These are phyloP conservation scores for Aegle marmelos DNA, from an alignment of 345 rosid species.

Conservation along the genomic window DNA sequence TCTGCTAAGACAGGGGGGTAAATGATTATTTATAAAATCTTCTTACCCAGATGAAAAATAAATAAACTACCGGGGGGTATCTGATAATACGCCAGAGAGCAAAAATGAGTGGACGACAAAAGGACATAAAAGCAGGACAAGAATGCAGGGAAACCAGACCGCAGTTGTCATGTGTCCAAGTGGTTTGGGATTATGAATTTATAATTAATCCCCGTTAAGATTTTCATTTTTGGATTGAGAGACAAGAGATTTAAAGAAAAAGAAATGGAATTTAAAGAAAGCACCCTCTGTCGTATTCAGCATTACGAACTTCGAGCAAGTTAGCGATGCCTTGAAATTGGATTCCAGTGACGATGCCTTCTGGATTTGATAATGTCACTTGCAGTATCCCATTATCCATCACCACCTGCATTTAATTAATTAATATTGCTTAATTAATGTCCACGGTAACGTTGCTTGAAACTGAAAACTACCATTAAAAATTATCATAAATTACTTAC, in stretches of 20 bases:
- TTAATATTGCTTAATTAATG: no score
- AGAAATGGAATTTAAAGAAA: not conserved
- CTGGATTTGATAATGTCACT: conserved; percentile 71
- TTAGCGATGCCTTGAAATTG: conserved; percentile 65
- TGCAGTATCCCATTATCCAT: conserved; percentile 76
- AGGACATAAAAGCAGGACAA: not conserved
- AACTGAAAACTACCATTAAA: no score
- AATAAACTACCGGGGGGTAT: not conserved
- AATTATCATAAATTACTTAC: conserved; percentile 6
- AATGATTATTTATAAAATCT: not conserved
- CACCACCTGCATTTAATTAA: conserved; percentile 49
- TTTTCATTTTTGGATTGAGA: not conserved
- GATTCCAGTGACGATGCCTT: conserved; percentile 69
- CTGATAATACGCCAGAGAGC: not conserved
- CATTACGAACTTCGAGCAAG: conserved; percentile 75
- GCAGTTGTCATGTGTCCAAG: not conserved
- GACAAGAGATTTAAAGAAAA: not conserved
- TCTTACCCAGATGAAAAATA: not conserved
- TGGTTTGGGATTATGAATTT: not conserved
- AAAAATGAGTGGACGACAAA: not conserved
- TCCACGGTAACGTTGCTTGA: no score
- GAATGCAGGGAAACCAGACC: not conserved
- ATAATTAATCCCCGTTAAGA: not conserved
- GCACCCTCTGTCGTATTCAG: conserved; percentile 79
- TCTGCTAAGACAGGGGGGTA: not conserved